Base-by-base conservation (phyloP, 768 basidiomycete genomes). In the Pulveroboletus sp. region DNA sequence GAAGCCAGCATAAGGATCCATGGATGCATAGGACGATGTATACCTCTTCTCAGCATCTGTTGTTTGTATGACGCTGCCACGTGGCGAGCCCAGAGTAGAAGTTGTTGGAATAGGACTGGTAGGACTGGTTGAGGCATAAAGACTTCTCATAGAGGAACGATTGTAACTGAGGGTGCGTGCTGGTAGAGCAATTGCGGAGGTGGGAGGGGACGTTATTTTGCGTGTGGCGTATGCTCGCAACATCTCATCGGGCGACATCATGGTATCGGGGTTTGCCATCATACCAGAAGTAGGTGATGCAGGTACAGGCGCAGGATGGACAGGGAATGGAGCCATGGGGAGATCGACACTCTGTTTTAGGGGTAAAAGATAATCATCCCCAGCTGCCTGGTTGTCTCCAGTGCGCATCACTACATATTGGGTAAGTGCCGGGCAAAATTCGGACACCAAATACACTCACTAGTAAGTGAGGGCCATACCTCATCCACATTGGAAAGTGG, bases 221-320 rank as follows among this genome's bases (percentile, higher is more conserved):
- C 77, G 72, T 26, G 72, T 77, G 6, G 86, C 86, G 52, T 87
- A 89, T 1, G 83, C 84, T 33, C 83, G 80, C 39, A 89, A 72
- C 82, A 89, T 85, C 24, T 80, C 87, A 61, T 90, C 88, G 4
- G 87, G 87, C 1, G 76, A 74, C 76, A 78, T 78, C 42, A 69
- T 56, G 31, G 57, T 71, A 2, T 67, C 72, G 24, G 75, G 71
- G 59, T 71, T 57, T 2, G 75, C 58, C 56, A 71, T 71, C 71
- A 76, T 76, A 40, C 64, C 53, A 41, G 49, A 44, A 39, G 71
- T 50, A 36, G 49, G 77, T 24, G 78, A 74, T 42, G 27, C 8
- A 15, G 32, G 32, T 13, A 64, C 50, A 40, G 72, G 48, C 3
- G 53, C 54, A 42, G 66, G 30, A 50, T 65, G 60, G 36, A 54